Evolutionary conservation across 2,329 filamentous ascomycete species (phyloP).

Genomic region (Penicillium sclerotiorum): DNA sequence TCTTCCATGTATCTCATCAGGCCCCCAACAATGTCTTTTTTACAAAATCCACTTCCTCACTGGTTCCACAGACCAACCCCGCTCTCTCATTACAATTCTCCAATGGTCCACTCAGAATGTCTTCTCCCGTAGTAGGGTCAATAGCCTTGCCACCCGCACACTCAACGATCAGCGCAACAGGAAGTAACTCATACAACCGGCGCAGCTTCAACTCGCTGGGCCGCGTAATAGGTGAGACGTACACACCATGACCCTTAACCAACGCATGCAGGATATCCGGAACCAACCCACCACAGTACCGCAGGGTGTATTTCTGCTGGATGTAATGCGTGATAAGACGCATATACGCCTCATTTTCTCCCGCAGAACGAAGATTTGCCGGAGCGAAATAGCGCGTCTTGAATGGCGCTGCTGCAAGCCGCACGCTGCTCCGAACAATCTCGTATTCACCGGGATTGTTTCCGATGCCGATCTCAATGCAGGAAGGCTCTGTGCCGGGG

Average conservation of each 20-base stretch:
- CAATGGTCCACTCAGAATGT: conserved; percentile 6
- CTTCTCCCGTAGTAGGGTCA: conserved; percentile 4
- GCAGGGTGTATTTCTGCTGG: conserved; percentile 7
- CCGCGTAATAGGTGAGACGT: conserved; percentile 5
- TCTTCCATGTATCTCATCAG: not conserved
- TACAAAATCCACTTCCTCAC: conserved; percentile 7
- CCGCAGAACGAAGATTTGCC: conserved; percentile 8
- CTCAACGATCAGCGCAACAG: conserved; percentile 6
- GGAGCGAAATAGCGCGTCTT: conserved; percentile 11
- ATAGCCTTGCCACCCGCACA: conserved; percentile 9
- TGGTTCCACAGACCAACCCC: conserved; percentile 9
- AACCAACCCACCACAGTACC: conserved; percentile 9
- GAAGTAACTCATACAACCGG: conserved; percentile 10
- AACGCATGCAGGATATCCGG: conserved; percentile 9
- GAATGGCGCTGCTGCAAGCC: conserved; percentile 5
- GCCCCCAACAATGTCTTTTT: conserved; percentile 7
- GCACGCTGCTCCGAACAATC: conserved; percentile 3
- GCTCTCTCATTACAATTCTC: conserved; percentile 7
- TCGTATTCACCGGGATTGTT: not conserved
- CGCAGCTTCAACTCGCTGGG: conserved; percentile 6
- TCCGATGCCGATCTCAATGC: conserved; percentile 8
- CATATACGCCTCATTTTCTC: conserved; percentile 7
- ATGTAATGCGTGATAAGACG: conserved; percentile 7
- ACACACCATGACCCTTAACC: conserved; percentile 9
- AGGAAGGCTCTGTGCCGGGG: not conserved